Evolutionary conservation across 1,139 yeast species (phyloP), one percentile per base, ranked within the genome.

Genomic region (Blastobotrys petasosporus): DNA sequence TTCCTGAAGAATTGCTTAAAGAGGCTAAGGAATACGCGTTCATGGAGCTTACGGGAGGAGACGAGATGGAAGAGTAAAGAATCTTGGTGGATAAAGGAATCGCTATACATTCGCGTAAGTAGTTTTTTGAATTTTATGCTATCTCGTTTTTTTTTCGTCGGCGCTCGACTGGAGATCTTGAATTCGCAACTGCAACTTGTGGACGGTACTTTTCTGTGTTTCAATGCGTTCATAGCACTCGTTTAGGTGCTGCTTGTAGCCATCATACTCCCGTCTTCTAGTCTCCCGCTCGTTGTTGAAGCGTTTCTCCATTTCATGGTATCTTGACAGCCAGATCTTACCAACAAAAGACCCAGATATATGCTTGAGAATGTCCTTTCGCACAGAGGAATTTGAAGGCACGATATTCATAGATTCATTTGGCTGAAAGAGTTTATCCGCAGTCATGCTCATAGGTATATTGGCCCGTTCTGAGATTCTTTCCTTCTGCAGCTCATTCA

Each of bases 1-100:
- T 92, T 36, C 94, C 95, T 28, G 80, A 77, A 38, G 90, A 79
- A 23, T 66, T 90, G 55, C 73, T 88, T 47, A 79, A 79, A 46
- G 95, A 85, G 63, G 97, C 97, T 16, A 78, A 81, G 60, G 78
- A 78, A 58, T 79, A 74, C 54, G 97, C 97, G 8, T 82, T 84
- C 64, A 82, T 82, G 47, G 94, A 85, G 50, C 81, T 82, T 8
- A 83, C 82, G n/a, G 94, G 82, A 17, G 75, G 70, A 43, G 79
- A 74, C 48, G 76, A 70, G 64, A 65, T 50, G 70, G 74, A 69
- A 47, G 73, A 70, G 50, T 60, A 56, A 44, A 8, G 13, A n/a
- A 5, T 13, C 3, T 28, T 13, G 6, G 4, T 20, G 7, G 25
- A 4, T 20, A 4, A 15, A 12, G 36, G 72, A 72, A 37, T 95